A percentile compares a stretch with the other conserved stretches of the same genome.
Conservation (phyloP, 2,329 filamentous ascomycete genomes). For the Teratosphaeria pseudoeucalypti region DNA sequence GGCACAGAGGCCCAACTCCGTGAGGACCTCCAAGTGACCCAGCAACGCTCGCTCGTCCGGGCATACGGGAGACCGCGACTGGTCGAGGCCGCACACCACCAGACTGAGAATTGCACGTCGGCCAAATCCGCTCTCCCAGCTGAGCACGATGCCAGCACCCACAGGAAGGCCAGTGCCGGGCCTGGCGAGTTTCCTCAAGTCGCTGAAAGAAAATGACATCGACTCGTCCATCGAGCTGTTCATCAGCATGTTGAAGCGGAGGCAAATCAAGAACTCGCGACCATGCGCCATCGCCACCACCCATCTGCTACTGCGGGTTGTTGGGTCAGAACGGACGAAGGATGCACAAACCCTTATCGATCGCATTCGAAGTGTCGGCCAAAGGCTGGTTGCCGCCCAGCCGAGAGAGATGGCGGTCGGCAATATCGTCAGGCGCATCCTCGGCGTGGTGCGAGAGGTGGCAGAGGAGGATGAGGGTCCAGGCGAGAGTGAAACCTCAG, state of each 20-base stretch:
- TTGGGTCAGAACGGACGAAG: conserved; percentile 68
- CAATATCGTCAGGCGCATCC: conserved; percentile 82
- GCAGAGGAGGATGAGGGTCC: conserved; percentile 64
- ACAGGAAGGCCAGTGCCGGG: conserved; percentile 55
- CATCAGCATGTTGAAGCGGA: conserved; percentile 75
- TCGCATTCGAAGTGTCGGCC: conserved; percentile 68
- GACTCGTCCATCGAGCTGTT: conserved; percentile 77
- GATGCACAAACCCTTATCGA: conserved; percentile 70
- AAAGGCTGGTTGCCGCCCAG: conserved; percentile 68
- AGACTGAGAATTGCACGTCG: background rate
- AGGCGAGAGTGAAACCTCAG: conserved; percentile 28
- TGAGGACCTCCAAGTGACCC: background rate
- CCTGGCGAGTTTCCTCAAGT: conserved; percentile 67
- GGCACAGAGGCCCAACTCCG: background rate
- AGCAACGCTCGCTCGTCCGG: background rate
- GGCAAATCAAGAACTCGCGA: conserved; percentile 80
- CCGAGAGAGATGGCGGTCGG: conserved; percentile 86
- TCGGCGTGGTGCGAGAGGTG: conserved; percentile 86
- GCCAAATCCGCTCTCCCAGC: background rate
- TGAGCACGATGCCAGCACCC: conserved; percentile 45
- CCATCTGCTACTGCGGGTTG: conserved; percentile 75
- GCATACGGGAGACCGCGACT: background rate
- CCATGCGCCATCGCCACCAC: conserved; percentile 86
- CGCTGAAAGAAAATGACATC: conserved; percentile 62
- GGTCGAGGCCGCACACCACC: background rate